Base-by-base conservation (phyloP, 2,329 filamentous ascomycete genomes). In the Colletotrichum brevisporum region DNA sequence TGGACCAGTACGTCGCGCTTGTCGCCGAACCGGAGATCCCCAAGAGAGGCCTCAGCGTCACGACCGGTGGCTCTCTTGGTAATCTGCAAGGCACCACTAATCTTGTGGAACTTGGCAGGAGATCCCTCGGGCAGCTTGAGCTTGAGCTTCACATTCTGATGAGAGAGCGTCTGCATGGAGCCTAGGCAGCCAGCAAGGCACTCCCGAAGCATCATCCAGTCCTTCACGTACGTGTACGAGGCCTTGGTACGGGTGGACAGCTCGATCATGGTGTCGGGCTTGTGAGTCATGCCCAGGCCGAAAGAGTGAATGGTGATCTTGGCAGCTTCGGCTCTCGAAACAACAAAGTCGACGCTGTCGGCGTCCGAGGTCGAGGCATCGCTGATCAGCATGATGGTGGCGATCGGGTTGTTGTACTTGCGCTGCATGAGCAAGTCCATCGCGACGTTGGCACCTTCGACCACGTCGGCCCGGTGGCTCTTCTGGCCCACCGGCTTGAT, bases 171-270 rank as follows among this genome's bases (percentile, higher is more conserved):
- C 80, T 99, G 96, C 78, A 98, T 88, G 15, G 94, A 91, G 54
- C 96, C 96, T 31, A 99, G 84, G 76, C 95, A 98, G 51, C 96
- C 96, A 26, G 95, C 96, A 52, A 98, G 87, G 78, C 96, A 98
- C 80, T 99, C 96, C 31, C 96, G 92, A 43, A 99, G 88, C 95
- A 98, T 99, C 95, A 98, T 98, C 96, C 96, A 99, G 80, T 99
- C 96, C 82, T 98, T 99, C 74, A 99, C 95, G 76, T 98, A 99
- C 1, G 94, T 97, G 77, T 98, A 99, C 1, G 94, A 97, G 5
- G 95, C 96, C 83, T 98, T 99, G 4, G 96, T 99, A 70, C 94
- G 89, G 6, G 93, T 96, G 0, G 96, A 98, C 13, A 99, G 85
- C 81, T 98, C 95, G 71, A 99, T 97, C 94, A 99, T 97, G 1